These are phyloP conservation scores for Trypanosoma vivax DNA, from an alignment of 208 protist genomes.

Conservation along the genomic window DNA sequence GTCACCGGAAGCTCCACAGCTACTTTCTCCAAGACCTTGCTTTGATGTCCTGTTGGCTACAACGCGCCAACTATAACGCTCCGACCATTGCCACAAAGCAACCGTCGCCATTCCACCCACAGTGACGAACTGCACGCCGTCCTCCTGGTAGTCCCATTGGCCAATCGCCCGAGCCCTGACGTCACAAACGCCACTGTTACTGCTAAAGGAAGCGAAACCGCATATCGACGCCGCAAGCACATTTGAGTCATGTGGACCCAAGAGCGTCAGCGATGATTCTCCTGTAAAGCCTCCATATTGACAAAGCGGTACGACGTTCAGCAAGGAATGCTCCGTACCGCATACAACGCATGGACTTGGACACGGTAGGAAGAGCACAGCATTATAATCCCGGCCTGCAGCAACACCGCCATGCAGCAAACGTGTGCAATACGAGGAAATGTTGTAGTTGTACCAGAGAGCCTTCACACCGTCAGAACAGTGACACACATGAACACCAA, in stretches of 20 bases:
- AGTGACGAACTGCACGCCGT: conserved; percentile 36
- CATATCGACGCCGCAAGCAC: conserved; percentile 47
- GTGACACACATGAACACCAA: conserved; percentile 33
- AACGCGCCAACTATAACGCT: conserved; percentile 18
- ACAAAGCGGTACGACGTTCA: conserved; percentile 19
- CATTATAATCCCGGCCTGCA: conserved; percentile 71
- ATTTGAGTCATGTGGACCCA: conserved; percentile 71
- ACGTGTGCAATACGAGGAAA: conserved; percentile 6
- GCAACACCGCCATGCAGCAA: conserved; percentile 27
- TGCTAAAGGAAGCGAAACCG: too few species aligned
- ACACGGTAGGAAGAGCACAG: conserved; percentile 24
- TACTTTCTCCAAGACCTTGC: neutral
- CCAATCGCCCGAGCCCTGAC: too few species aligned
- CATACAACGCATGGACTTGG: conserved; percentile 28
- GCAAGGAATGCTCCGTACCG: conserved; percentile 60
- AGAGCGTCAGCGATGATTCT: conserved; percentile 22
- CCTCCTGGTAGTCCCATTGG: neutral
- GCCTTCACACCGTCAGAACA: conserved; percentile 50
- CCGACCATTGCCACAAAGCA: conserved; percentile 36
- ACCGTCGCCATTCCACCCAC: conserved; percentile 48
- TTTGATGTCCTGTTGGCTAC: conserved; percentile 4
- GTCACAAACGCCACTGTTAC: too few species aligned
- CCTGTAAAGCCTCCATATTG: neutral
- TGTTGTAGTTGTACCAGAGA: conserved; percentile 12
- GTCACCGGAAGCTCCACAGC: neutral